Evolutionary conservation across 148 eudicot species (phyloP).

Genomic region (Camellia lanceoleosa): DNA sequence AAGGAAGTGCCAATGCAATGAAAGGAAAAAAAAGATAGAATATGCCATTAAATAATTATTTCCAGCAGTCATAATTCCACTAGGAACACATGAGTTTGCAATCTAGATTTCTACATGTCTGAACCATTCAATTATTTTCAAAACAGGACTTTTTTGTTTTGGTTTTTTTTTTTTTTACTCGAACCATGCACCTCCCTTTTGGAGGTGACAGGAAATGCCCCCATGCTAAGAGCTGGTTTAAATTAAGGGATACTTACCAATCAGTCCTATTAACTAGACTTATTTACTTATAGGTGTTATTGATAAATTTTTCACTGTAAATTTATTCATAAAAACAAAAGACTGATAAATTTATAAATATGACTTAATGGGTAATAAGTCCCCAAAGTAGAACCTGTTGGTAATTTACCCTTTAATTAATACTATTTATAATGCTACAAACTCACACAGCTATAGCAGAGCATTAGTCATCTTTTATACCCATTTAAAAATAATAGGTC

Average conservation of each 20-base stretch:
- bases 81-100: background rate
- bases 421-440: background rate
- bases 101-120: background rate
- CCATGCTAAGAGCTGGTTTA: background rate
- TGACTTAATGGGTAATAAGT: too few relatives aligned
- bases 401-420: background rate
- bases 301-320: too few relatives aligned
- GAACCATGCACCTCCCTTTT: background rate
- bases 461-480: background rate
- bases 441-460: background rate
- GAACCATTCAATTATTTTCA: background rate
- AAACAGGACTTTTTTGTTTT: background rate
- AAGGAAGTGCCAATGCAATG: background rate
- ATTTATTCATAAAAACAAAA: too few relatives aligned
- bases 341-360: too few relatives aligned
- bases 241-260: too few relatives aligned
- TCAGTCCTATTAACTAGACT: too few relatives aligned
- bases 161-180: background rate
- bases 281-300: too few relatives aligned
- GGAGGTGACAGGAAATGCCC: background rate
- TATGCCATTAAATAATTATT: background rate
- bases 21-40: background rate
- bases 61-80: background rate
- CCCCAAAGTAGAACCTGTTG: too few relatives aligned
- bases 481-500: background rate